These are phyloP conservation scores for Aeschynomene evenia DNA, from an alignment of 306 rosid species.

Conservation along the genomic window DNA sequence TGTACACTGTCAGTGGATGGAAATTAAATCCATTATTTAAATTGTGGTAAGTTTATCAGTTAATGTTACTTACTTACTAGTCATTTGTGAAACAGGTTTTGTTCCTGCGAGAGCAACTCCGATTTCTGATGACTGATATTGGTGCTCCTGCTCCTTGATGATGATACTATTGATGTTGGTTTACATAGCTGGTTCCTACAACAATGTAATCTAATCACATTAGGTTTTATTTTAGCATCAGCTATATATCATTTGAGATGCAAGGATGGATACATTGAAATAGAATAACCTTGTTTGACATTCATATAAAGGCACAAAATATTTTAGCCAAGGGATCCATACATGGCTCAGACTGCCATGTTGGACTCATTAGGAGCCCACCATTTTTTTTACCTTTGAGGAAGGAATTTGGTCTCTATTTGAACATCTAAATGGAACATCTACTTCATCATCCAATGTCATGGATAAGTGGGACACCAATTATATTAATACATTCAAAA, in stretches of 20 bases:
- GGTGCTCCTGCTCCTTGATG: constrained; percentile 24
- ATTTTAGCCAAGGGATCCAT: not conserved
- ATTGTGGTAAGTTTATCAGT: not conserved
- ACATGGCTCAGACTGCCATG: not conserved
- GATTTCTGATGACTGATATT: constrained; percentile 60
- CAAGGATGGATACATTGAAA: no score
- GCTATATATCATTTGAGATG: constrained; percentile 1
- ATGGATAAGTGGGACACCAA: no score
- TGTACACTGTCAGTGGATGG: no score
- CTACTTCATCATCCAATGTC: no score
- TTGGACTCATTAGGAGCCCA: not conserved
- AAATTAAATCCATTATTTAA: no score
- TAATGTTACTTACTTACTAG: not conserved
- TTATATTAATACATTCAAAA: no score
- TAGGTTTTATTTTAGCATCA: not conserved
- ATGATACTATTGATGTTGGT: constrained; percentile 14
- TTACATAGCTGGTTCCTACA: not conserved
- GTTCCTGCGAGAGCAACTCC: constrained; percentile 67
- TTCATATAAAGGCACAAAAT: no score
- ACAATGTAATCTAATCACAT: not conserved
- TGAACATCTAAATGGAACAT: no score
- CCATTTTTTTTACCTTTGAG: not conserved
- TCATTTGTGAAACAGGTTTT: constrained; percentile 54
- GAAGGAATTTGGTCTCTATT: not conserved
- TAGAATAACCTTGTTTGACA: no score